phyloP scores from a whole-genome alignment of 345 rosid genomes.

The Citrus australasica region DNA sequence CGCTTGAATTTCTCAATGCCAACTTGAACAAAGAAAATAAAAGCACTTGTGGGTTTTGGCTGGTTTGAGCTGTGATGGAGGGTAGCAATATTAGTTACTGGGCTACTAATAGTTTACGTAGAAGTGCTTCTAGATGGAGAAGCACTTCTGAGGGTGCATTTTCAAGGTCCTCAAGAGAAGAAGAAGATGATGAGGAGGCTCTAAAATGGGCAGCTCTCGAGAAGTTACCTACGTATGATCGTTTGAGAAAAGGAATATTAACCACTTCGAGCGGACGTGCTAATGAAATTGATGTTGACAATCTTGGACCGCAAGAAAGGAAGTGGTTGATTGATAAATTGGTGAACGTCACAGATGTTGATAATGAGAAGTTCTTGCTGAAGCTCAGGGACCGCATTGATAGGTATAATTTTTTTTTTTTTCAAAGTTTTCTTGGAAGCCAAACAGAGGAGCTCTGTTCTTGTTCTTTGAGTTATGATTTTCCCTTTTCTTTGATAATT shows the following conservation, averaged over 20 bases:
- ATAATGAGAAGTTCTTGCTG: slow-evolving; percentile 33
- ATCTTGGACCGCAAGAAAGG: slow-evolving; percentile 23
- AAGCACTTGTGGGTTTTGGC: background rate
- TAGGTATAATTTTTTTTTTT: slow-evolving; percentile 13
- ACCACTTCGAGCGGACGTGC: background rate
- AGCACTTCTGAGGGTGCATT: slow-evolving; percentile 16
- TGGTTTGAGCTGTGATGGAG: background rate
- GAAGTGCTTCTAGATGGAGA: slow-evolving; percentile 13
- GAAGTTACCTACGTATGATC: slow-evolving; percentile 36
- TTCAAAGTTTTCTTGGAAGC: background rate
- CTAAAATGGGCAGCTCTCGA: slow-evolving; percentile 57
- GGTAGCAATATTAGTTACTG: background rate
- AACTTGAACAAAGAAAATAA: background rate
- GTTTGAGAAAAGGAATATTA: slow-evolving; percentile 38
- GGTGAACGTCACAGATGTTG: slow-evolving; percentile 29
- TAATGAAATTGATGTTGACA: slow-evolving; percentile 17
- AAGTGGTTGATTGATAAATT: slow-evolving; percentile 31
- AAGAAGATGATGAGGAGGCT: slow-evolving; percentile 58
- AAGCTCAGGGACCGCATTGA: slow-evolving; percentile 32
- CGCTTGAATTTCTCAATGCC: background rate
- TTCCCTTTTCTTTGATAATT: background rate
- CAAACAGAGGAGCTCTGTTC: background rate
- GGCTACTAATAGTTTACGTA: slow-evolving; percentile 14
- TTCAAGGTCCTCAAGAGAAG: slow-evolving; percentile 60
- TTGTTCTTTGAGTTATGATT: background rate